Evolutionary conservation across 2,329 filamentous ascomycete genomes (phyloP).

Genomic region (Penicillium sp.): DNA sequence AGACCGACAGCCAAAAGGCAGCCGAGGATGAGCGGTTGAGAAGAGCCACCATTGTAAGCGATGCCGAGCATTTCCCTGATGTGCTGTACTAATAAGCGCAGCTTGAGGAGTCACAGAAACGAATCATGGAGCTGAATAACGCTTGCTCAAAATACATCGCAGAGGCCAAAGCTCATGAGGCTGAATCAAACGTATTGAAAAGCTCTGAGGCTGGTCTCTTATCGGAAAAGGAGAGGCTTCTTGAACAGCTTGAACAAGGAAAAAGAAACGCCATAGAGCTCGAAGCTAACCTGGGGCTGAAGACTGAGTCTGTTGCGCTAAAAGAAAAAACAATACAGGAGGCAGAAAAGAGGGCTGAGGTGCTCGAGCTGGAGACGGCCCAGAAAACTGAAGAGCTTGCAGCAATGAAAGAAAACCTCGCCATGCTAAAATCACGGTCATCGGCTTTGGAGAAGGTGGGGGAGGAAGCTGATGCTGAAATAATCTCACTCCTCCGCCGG

Average conservation of each 20-base stretch:
- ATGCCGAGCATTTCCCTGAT: too few relatives aligned
- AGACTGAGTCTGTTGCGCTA: slow-evolving; percentile 3
- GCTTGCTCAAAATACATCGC: slow-evolving; percentile 9
- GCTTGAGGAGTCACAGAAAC: slow-evolving; percentile 18
- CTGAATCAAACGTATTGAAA: slow-evolving; percentile 21
- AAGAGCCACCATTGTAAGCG: slow-evolving; percentile 19
- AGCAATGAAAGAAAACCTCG: slow-evolving; percentile 9
- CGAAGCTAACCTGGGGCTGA: slow-evolving; percentile 13
- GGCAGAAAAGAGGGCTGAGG: slow-evolving; percentile 12
- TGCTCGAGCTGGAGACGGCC: slow-evolving; percentile 12
- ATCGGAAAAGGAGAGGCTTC: slow-evolving; percentile 16
- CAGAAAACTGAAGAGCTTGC: slow-evolving; percentile 31
- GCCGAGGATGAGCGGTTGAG: slow-evolving; percentile 10
- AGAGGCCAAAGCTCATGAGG: slow-evolving; percentile 12
- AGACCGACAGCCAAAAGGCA: slow-evolving; percentile 19
- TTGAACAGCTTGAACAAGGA: slow-evolving; percentile 18
- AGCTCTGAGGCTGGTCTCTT: slow-evolving; percentile 15
- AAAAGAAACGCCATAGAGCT: slow-evolving; percentile 20
- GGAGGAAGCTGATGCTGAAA: slow-evolving; percentile 21
- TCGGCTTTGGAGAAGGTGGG: slow-evolving; percentile 19
- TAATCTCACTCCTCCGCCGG: slow-evolving; percentile 21
- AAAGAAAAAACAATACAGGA: slow-evolving; percentile 3
- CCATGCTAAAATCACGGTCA: slow-evolving; percentile 10
- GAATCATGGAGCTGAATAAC: slow-evolving; percentile 17
- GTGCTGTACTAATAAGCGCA: slow-evolving; percentile 16